Evolutionary conservation across 345 rosid species (phyloP), one percentile per base, ranked within the genome.

Genomic region (Citropsis articulata): DNA sequence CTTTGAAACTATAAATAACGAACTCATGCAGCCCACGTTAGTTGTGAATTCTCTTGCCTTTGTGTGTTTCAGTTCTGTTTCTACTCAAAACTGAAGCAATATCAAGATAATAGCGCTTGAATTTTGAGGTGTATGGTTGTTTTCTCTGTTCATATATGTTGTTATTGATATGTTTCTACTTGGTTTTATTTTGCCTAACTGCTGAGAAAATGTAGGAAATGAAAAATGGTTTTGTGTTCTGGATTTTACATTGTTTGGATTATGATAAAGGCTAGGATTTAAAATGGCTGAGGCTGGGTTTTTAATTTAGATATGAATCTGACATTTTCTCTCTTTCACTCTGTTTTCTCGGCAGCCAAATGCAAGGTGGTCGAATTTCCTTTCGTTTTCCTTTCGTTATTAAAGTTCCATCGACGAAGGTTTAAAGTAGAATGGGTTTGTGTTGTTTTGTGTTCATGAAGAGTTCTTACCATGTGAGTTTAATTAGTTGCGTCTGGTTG

Each of bases 21-120:
- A 70, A 70, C 73, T 31, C 73, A 70, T 70, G 73, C 73, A 48
- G 2, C 10, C 35, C 14, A 70, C 73, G 24, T 72, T 72, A 10
- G 40, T 48, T n/a, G 40, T 64, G 36, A 27, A 24, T 61, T 42
- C 16, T 38, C 19, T 62, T 74, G 69, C 59, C 22, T 28, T 6
- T 4, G 24, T 65, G 1, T 18, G 68, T 31, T 65, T 16, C 40
- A 65, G 24, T 31, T 53, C 57, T 18, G 57, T 53, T 53, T 69
- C 35, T 42, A 25, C 72, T 69, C 7, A 45, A 27, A 1, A 66
- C 57, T 45, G 59, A 68, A 24, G 56, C 30, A 69, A 25, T 14
- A 24, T 19, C 22, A 5, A 14, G 67, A 5, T 38, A 65, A 65
- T 6, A 31, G 9, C 35, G 6, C 19, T 48, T 48, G 24, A 48